phyloP scores from a whole-genome alignment of 2,329 filamentous ascomycete genomes.

The Colletotrichum lupini region DNA sequence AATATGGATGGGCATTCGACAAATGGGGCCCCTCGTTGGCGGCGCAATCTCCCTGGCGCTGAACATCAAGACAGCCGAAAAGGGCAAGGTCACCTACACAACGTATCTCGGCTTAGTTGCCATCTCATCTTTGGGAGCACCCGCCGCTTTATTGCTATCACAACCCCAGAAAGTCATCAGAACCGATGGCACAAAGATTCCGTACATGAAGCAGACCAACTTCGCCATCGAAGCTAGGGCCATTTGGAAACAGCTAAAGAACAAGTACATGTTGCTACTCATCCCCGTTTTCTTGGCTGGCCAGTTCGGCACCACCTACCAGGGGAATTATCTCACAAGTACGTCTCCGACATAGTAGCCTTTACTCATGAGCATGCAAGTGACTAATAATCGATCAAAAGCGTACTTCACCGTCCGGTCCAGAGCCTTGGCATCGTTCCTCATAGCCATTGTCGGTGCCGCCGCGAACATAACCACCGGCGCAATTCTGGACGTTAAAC shows the following conservation, averaged over 20 bases:
- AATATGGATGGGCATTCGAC: conserved; percentile 30
- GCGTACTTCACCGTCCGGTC: conserved; percentile 32
- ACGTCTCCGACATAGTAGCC: not conserved
- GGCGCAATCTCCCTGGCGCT: conserved; percentile 62
- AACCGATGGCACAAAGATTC: conserved; percentile 52
- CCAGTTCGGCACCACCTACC: conserved; percentile 30
- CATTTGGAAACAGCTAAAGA: conserved; percentile 27
- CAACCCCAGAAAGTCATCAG: conserved; percentile 56
- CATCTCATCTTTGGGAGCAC: conserved; percentile 57
- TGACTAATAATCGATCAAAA: not conserved
- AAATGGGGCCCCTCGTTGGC: conserved; percentile 50
- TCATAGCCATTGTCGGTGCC: conserved; percentile 25
- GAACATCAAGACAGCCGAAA: conserved; percentile 51
- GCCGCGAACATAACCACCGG: conserved; percentile 22
- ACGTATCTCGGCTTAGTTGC: conserved; percentile 59
- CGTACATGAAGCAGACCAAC: conserved; percentile 34
- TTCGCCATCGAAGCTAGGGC: conserved; percentile 23
- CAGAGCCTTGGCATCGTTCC: conserved; percentile 19
- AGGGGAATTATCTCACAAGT: conserved; percentile 30
- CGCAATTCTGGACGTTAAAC: conserved; percentile 15
- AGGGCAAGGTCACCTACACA: conserved; percentile 50
- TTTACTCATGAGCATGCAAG: accelerated
- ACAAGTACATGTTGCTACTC: conserved; percentile 29
- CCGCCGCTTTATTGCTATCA: conserved; percentile 55
- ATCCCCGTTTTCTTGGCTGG: conserved; percentile 26